Evolutionary conservation across 176 grass and related monocot species (phyloP), one percentile per base, ranked within the genome.

Genomic region (Lolium multiflorum): DNA sequence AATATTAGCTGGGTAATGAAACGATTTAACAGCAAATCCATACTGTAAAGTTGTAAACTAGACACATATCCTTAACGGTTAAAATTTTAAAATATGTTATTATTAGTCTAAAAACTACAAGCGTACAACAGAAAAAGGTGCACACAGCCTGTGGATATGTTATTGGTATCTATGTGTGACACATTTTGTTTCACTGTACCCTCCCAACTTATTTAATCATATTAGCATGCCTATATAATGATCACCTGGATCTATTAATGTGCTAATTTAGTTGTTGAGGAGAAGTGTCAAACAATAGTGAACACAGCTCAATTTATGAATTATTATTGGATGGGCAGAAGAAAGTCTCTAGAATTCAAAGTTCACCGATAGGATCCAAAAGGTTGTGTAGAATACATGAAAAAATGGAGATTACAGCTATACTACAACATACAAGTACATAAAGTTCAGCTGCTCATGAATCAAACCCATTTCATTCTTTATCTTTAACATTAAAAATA

Each of bases 81-180:
- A 65, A 12, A 65, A 35, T 15, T 31, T 31, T 76, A 51, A 58
- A 83, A 80, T 39, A 43, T 50, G 56, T 39, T 25, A 80, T 25
- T 80, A 49, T 20, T 80, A 74, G 51, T 68, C 80, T 54, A 67
- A 74, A 37, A 7, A 48, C 76, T 12, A 83, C 51, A 71, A 26
- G 11, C 64, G 56, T 21, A 80, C 54, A 71, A 26, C n/a, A 86
- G 31, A 58, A 11, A 10, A 69, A 69, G 7, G 50, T 17, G 18
- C 16, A 46, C 62, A 57, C 13, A 76, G 20, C 28, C 5, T 31
- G 64, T 51, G 52, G 49, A 70, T 20, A 49, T 50, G 63, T 44
- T 79, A 71, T 4, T 1, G 44, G 20, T 60, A 60, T 60, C 24
- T 0, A 0, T 70, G 50, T 20, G 52, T 8, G 63, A 12, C 11